Percentiles rank a stretch among this genome's conserved stretches.
phyloP scores from a whole-genome alignment of 129 eudicot genomes.

The Ambrosia trifida region DNA sequence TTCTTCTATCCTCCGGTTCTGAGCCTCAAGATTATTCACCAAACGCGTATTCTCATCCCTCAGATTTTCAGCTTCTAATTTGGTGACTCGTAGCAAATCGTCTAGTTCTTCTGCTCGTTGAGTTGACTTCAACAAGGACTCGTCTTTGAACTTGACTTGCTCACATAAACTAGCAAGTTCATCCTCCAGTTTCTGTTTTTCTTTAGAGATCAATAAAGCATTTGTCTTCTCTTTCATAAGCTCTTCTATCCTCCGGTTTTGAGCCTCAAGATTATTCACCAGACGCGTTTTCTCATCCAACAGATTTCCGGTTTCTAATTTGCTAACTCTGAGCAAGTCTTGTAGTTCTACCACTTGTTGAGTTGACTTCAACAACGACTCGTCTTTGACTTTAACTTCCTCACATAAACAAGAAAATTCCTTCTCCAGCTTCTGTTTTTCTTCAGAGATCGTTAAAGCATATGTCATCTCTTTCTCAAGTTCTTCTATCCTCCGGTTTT shows the following conservation, averaged over 20 bases:
- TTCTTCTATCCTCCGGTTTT: slow-evolving; percentile 38
- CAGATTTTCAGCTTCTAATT: slow-evolving; percentile 37
- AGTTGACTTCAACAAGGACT: background rate
- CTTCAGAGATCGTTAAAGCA: background rate
- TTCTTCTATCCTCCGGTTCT: slow-evolving; percentile 13
- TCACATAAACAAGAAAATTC: too few relatives aligned
- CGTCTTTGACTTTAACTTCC: too few relatives aligned
- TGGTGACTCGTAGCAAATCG: slow-evolving; percentile 35
- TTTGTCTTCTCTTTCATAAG: too few relatives aligned
- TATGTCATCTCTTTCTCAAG: slow-evolving; percentile 27
- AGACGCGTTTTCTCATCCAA: too few relatives aligned
- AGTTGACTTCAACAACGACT: too few relatives aligned
- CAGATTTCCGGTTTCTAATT: too few relatives aligned
- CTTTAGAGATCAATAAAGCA: background rate
- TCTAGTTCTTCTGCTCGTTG: background rate
- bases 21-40: slow-evolving; percentile 42
- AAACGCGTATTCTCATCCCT: slow-evolving; percentile 25
- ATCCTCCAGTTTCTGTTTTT: slow-evolving; percentile 23
- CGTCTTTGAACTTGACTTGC: background rate
- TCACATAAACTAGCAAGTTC: background rate
- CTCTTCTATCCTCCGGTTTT: too few relatives aligned
- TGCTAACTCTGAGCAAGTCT: too few relatives aligned
- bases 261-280: too few relatives aligned
- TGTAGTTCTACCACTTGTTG: too few relatives aligned
- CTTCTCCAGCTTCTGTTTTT: background rate